Evolutionary conservation across 192 early-diverging fungal species (phyloP).

Genomic region (Backusella tuberculispora): DNA sequence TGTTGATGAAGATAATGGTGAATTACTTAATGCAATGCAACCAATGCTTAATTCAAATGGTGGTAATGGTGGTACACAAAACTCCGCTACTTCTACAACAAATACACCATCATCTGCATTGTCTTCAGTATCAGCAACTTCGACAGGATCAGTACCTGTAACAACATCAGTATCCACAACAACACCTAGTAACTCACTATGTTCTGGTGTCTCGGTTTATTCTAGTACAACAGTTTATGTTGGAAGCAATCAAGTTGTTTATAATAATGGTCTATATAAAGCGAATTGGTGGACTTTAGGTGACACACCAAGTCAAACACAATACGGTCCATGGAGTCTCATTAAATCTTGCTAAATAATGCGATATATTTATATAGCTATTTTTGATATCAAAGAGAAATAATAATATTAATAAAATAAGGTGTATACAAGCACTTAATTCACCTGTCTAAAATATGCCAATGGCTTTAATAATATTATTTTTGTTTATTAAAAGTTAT

Average conservation of each 20-base stretch:
- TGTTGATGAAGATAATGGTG: slow-evolving; percentile 68
- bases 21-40: slow-evolving; percentile 49
- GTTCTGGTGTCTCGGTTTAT: slow-evolving; percentile 33
- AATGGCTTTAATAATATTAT: too few species aligned
- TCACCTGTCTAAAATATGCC: too few species aligned
- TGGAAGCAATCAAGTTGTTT: slow-evolving; percentile 44
- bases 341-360: neutral
- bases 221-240: slow-evolving; percentile 35
- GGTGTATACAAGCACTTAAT: too few species aligned
- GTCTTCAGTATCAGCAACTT: neutral
- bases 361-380: neutral
- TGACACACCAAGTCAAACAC: slow-evolving; percentile 26
- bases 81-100: slow-evolving; percentile 32
- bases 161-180: neutral
- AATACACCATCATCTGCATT: neutral
- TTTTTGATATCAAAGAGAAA: neutral
- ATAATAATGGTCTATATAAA: slow-evolving; percentile 42
- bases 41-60: neutral
- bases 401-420: neutral
- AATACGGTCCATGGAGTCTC: slow-evolving; percentile 4
- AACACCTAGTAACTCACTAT: slow-evolving; percentile 4
- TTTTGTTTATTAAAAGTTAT: too few species aligned
- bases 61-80: neutral
- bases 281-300: slow-evolving; percentile 52
- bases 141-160: neutral